Evolutionary conservation across 192 early-diverging fungal genomes (phyloP).

Genomic region (Backusella sp.): DNA sequence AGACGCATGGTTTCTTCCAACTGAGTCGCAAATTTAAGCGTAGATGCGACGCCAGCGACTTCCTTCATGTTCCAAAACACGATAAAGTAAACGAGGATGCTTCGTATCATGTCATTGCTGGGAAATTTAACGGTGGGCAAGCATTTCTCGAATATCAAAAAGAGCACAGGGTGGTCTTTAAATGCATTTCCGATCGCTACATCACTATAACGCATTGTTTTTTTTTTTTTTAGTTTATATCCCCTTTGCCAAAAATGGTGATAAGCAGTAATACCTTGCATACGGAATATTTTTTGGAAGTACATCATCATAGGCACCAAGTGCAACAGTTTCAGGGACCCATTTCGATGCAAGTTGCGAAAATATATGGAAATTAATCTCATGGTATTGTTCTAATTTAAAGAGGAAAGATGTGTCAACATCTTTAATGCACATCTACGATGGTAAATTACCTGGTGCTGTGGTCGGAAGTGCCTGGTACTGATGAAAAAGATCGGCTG

Average conservation of each 20-base stretch:
- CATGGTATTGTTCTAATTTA: background rate
- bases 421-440: background rate
- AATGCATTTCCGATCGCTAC: conserved; percentile 31
- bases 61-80: conserved; percentile 37
- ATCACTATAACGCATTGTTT: conserved; percentile 4
- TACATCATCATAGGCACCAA: conserved; percentile 29
- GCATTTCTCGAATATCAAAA: conserved; percentile 20
- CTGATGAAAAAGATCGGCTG: conserved; percentile 15
- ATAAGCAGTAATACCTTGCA: conserved; percentile 6
- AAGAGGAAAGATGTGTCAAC: background rate
- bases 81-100: conserved; percentile 34
- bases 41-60: conserved; percentile 5
- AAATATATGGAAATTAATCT: conserved; percentile 5
- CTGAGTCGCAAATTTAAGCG: conserved; percentile 27
- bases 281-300: conserved; percentile 27
- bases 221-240: no score
- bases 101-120: conserved; percentile 13
- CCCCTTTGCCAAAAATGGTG: background rate
- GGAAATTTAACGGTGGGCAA: background rate
- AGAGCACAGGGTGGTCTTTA: conserved; percentile 32
- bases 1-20: conserved; percentile 21
- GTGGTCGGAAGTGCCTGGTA: background rate
- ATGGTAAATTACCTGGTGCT: background rate
- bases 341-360: conserved; percentile 20
- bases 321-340: conserved; percentile 9